Base-by-base conservation (phyloP, 169 alveolate species). In the Cryptosporidium sp. region DNA sequence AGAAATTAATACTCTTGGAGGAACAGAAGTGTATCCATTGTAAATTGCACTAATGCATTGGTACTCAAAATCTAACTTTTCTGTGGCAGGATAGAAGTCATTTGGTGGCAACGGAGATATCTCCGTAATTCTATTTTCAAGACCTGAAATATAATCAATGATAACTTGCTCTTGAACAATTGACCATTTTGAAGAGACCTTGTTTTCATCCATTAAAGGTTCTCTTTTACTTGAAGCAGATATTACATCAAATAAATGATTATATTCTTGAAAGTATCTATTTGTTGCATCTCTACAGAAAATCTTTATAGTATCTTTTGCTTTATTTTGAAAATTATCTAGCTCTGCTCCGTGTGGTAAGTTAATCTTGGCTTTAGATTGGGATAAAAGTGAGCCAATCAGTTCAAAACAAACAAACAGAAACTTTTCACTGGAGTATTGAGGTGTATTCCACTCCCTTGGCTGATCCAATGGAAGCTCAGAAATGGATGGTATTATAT, bases 381-480 rank as follows among this genome's bases (percentile, higher is more conserved):
- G 52, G 8, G 75, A 62, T 14, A 80, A 37, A 52, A 80, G 29
- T 29, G 89, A 80, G 23, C 75, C 51, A 18, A 80, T 14, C 8
- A 80, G 9, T 39, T 80, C 89, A 18, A 80, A 68, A 65, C 89
- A 80, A 43, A 80, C 89, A 80, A 80, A 80, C 4, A 61, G 43
- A 62, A 80, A 80, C 62, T 80, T 80, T 21, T 80, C 89, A 43
- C 89, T 59, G 33, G 73, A 43, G 70, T 80, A 80, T 43, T 80
- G 89, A 8, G 89, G 89, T 4, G 89, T 80, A 35, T 80, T 80
- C 89, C 89, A 80, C 33, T 80, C 89, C 16, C 23, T 62, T 33
- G 89, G 89, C 55, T 59, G 89, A 2, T 61, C 75, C 1, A 31
- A 1, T 14, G 89, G 89, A 7, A 80, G 75, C 2, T 80, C 80